A percentile compares a stretch with the other conserved stretches of the same genome.
Conservation (phyloP, 352 stramenopile species). For the Phytophthora pluvialis region DNA sequence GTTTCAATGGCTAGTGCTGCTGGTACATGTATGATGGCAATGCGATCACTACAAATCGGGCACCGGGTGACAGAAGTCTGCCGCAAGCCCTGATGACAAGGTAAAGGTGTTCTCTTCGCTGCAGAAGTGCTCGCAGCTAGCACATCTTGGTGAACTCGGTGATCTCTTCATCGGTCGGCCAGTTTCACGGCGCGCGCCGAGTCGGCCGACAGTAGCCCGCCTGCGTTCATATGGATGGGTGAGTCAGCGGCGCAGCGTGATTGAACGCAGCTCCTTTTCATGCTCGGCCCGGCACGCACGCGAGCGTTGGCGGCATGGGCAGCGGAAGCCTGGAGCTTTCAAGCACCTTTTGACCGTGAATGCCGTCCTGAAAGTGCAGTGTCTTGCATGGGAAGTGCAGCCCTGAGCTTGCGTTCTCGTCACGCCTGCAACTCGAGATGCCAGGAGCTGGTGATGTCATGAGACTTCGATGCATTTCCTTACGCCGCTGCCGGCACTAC, state of each 20-base stretch:
- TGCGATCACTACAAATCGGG: too few species aligned
- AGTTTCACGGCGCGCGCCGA: slow-evolving; percentile 11
- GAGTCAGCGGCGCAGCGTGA: slow-evolving; percentile 15
- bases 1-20: too few species aligned
- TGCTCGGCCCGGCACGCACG: slow-evolving; percentile 1
- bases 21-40: too few species aligned
- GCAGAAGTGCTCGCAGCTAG: not conserved
- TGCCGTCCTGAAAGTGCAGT: too few species aligned
- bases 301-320: too few species aligned
- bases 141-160: slow-evolving; percentile 13
- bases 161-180: not conserved
- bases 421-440: slow-evolving; percentile 2
- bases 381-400: too few species aligned
- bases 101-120: too few species aligned
- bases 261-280: slow-evolving; percentile 22
- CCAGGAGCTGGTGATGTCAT: not conserved
- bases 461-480: slow-evolving; percentile 10
- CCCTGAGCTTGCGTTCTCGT: not conserved
- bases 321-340: not conserved
- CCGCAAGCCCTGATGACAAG: too few species aligned
- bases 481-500: slow-evolving; percentile 5
- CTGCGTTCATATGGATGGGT: slow-evolving; percentile 24
- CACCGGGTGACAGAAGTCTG: too few species aligned
- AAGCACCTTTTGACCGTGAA: too few species aligned
- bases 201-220: slow-evolving; percentile 14